Percentiles rank a stretch among this genome's conserved stretches.
These are phyloP conservation scores for Capsicum chinense DNA, from an alignment of 257 asterid genomes.

Conservation along the genomic window DNA sequence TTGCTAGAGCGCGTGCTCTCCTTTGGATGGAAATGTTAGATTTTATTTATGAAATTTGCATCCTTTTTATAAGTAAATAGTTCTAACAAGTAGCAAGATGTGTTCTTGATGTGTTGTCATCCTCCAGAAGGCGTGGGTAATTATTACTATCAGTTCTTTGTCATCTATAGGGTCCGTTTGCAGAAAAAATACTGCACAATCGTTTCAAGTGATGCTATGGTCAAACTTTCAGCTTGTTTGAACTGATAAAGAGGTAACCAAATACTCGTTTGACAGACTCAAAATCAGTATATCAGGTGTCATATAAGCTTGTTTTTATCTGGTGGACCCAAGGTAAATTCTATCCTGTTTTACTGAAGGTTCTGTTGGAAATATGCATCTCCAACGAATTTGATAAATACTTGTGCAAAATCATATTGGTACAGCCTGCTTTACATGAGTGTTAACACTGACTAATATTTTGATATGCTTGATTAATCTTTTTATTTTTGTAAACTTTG, in stretches of 20 bases:
- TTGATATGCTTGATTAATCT: neutral
- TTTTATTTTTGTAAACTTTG: neutral
- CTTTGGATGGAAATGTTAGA: neutral
- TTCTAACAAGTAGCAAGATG: neutral
- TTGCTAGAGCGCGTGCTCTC: neutral
- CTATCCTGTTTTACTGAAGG: neutral
- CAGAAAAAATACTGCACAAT: neutral
- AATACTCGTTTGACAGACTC: neutral
- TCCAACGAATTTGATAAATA: neutral
- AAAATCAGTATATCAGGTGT: neutral
- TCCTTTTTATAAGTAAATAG: neutral
- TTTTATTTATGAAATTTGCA: neutral
- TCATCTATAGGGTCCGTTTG: neutral
- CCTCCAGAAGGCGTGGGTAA: neutral
- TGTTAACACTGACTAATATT: neutral
- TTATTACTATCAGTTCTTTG: neutral
- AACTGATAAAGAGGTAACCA: neutral
- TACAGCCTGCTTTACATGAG: neutral
- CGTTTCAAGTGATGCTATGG: neutral
- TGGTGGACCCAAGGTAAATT: neutral
- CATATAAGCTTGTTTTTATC: neutral
- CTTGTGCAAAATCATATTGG: conserved; percentile 16
- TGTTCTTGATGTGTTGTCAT: neutral
- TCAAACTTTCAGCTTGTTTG: neutral
- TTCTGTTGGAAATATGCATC: neutral